Evolutionary conservation across 345 rosid species (phyloP).

Genomic region (Linum trigynum): DNA sequence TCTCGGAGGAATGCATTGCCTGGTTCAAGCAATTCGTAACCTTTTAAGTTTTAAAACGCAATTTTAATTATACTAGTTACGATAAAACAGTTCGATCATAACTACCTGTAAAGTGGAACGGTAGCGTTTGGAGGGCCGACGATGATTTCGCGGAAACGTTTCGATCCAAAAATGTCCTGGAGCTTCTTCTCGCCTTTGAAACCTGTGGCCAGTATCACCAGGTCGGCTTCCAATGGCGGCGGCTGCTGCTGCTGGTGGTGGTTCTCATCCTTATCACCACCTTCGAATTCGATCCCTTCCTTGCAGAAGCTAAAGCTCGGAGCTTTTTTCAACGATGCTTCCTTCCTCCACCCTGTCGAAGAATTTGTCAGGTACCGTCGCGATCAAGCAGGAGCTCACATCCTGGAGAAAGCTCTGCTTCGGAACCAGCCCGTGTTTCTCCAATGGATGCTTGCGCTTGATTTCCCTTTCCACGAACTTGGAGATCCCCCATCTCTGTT

Average conservation of each 20-base stretch:
- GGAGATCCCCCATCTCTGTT: slow-evolving; percentile 27
- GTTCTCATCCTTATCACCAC: slow-evolving; percentile 1
- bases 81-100: background rate
- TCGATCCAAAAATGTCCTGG: slow-evolving; percentile 21
- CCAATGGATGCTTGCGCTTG: slow-evolving; percentile 22
- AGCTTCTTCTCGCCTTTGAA: slow-evolving; percentile 32
- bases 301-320: slow-evolving; percentile 24
- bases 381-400: slow-evolving; percentile 15
- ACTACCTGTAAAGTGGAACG: slow-evolving; percentile 39
- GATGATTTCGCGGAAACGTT: slow-evolving; percentile 15
- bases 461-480: slow-evolving; percentile 30
- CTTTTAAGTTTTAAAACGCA: background rate
- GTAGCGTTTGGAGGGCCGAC: slow-evolving; percentile 19
- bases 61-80: background rate
- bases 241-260: background rate
- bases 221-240: slow-evolving; percentile 20
- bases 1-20: slow-evolving; percentile 31
- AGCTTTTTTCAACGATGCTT: slow-evolving; percentile 36
- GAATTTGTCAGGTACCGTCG: slow-evolving; percentile 25
- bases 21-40: background rate
- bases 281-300: slow-evolving; percentile 21
- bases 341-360: slow-evolving; percentile 34
- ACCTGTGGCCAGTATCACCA: slow-evolving; percentile 34
- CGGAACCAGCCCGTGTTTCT: slow-evolving; percentile 37
- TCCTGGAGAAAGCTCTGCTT: slow-evolving; percentile 27